Evolutionary conservation across 1,284 basidiomycete genomes (phyloP), one percentile per base, ranked within the genome.

Genomic region (Pseudozyma sp.): DNA sequence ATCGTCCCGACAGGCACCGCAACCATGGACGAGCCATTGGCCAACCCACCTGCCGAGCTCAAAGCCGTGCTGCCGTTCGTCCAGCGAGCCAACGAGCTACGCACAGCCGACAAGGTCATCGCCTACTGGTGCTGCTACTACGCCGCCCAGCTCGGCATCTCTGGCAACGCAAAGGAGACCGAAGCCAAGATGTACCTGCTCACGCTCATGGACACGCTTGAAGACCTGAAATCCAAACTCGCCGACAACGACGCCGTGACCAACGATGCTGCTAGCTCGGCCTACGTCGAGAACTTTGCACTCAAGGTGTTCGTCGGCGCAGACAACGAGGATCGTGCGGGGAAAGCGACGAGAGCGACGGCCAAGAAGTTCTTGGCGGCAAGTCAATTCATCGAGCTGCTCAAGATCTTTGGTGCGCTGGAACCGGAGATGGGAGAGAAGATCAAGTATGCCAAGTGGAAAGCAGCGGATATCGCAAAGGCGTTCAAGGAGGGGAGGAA

Each of bases 71-170:
- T 89, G 8, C 91, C 94, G 4, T 95, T 90, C 83, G 87, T 98
- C n/a, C 93, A 94, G 82, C 89, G 95, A 51, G 92, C 94, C 0
- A 90, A 92, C 53, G 96, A 98, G 84, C 88, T 97, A 67, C 89
- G 88, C 54, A 86, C 87, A 14, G 90, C 91, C 62, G 94, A 98
- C 77, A 92, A 93, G 4, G 87, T 94, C 53, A 90, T 98, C 74
- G 88, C 93, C 1, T 98, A 98, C 85, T 98, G 95, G 95, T 95
- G 94, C 93, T 86, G 78, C 53, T 97, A 94, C 87, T 91, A 94
- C 84, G 95, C 94, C 46, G 92, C 93, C 0, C 92, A 97, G 85
- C 86, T 92, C 43, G 94, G 94, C 52, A 91, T 98, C 79, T 87
- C 58, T 0, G 90, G 86, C 89, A 91, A 86, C 85, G 87, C 75